phyloP scores from a whole-genome alignment of 139 green algal species.

The Chlamydomonas sp. region DNA sequence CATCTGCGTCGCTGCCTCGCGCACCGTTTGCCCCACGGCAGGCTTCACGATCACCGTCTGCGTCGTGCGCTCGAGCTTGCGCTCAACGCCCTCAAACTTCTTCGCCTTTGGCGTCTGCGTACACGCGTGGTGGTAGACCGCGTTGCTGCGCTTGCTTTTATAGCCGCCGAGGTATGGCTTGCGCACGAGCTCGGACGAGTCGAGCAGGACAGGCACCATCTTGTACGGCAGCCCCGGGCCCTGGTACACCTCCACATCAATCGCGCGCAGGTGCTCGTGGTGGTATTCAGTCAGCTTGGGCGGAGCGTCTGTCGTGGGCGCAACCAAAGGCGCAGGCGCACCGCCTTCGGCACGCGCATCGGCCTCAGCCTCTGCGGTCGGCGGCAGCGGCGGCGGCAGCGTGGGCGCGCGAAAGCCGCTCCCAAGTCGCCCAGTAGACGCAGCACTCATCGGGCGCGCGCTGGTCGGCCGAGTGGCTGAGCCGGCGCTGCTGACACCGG shows the following conservation, averaged over 20 bases:
- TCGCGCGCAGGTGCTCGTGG: constrained; percentile 11
- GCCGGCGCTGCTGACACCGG: too few species aligned
- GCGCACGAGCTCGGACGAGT: constrained; percentile 30
- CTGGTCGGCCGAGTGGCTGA: too few species aligned
- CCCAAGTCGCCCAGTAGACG: too few species aligned
- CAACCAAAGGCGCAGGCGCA: background rate
- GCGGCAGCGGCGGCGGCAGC: too few species aligned
- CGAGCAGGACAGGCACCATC: constrained; percentile 48
- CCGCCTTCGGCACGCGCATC: background rate
- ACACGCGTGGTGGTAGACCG: constrained; percentile 62
- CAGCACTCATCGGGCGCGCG: too few species aligned
- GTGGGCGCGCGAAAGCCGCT: too few species aligned
- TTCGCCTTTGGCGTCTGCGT: constrained; percentile 52
- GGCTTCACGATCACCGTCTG: constrained; percentile 46
- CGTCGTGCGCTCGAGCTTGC: constrained; percentile 51
- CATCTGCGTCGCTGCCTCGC: constrained; percentile 70
- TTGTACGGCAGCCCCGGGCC: constrained; percentile 35
- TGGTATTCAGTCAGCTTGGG: background rate
- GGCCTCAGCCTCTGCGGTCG: too few species aligned
- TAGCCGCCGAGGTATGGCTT: constrained; percentile 69
- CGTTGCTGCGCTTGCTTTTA: constrained; percentile 48
- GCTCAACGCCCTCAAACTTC: constrained; percentile 28
- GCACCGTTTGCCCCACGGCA: constrained; percentile 40
- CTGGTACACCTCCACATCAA: constrained; percentile 53
- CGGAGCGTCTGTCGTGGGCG: background rate